phyloP scores from a whole-genome alignment of 495 filamentous ascomycete species.

The Aspergillus leporis region DNA sequence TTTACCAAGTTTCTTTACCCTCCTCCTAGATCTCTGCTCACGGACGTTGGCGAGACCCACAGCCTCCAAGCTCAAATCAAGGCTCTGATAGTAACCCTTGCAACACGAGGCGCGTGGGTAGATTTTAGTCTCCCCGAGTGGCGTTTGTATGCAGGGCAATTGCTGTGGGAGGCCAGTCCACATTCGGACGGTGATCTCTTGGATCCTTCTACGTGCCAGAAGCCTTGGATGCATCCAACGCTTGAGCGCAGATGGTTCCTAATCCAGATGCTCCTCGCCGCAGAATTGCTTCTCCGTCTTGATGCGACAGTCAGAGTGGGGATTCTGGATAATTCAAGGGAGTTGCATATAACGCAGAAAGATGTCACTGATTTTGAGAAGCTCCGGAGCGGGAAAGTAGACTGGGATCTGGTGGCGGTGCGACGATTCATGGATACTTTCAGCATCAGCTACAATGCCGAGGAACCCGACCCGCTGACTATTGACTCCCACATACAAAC shows the following conservation, averaged over 20 bases:
- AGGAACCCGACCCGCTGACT: not conserved
- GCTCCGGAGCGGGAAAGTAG: conserved; percentile 64
- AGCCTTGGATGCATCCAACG: conserved; percentile 36
- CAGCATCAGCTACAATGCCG: conserved; percentile 22
- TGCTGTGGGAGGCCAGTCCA: conserved; percentile 68
- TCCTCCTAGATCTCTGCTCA: conserved; percentile 23
- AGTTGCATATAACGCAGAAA: conserved; percentile 50
- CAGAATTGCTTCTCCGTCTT: conserved; percentile 73
- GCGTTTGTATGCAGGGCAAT: conserved; percentile 76
- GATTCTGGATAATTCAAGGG: conserved; percentile 51
- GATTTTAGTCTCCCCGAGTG: conserved; percentile 80
- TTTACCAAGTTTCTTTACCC: conserved; percentile 49
- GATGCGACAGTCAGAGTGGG: conserved; percentile 62
- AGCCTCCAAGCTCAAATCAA: conserved; percentile 54
- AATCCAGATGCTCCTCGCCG: conserved; percentile 74
- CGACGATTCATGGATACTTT: conserved; percentile 78
- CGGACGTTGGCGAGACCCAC: conserved; percentile 29
- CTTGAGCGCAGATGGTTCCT: conserved; percentile 73
- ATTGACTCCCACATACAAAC: not conserved
- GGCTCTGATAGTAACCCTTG: conserved; percentile 46
- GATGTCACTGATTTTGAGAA: conserved; percentile 66
- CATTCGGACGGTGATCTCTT: conserved; percentile 54
- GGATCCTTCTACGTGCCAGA: conserved; percentile 37
- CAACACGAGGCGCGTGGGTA: conserved; percentile 61
- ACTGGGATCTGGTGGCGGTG: conserved; percentile 79